Base-by-base conservation (phyloP, 2,329 filamentous ascomycete species). In the Venturia carpophila region DNA sequence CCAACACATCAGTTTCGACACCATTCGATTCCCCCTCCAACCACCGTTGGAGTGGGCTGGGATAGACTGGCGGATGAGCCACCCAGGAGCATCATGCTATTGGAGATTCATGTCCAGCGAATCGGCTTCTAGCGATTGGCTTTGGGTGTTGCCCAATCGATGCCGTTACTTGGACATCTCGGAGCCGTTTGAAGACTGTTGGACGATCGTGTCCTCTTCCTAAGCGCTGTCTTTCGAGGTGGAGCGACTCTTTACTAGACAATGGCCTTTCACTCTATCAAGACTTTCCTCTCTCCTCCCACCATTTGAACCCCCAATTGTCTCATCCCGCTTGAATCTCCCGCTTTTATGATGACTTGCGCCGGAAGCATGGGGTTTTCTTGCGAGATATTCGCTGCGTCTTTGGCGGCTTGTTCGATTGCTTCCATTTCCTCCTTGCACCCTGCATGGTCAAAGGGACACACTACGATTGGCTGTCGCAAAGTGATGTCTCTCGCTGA, bases 391-490 rank as follows among this genome's bases (percentile, higher is more conserved):
- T 90, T 86, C 19, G 90, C 89, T 1, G 94, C 93, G 70, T 97
- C 93, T 75, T 92, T 93, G 55, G 94, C 94, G 0, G 94, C 90
- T 76, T 96, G 91, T 73, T 97, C 92, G 68, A 99, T 97, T 45
- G 92, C 92, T 71, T 96, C 92, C 91, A 99, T 97, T 78, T 97
- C 94, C 74, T 97, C 92, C 75, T 96, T 97, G 78, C 94, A 99
- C 19, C 89, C 90, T 69, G 95, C 91, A 72, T 97, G 91, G 73
- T 99, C 94, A 68, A 97, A 86, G 0, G 94, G 93, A 72, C 93
- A 97, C 63, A 97, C 94, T 42, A 97, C 91, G 66, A 99, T 97
- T 5, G 91, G 92, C 76, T 97, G 91, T 64, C 93, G 86, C 55
- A 97, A 82, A 39, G 87, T 82, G 65, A 99, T 96, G 74, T 99